Conservation (phyloP, 768 basidiomycete species). For the Boletus edulis region DNA sequence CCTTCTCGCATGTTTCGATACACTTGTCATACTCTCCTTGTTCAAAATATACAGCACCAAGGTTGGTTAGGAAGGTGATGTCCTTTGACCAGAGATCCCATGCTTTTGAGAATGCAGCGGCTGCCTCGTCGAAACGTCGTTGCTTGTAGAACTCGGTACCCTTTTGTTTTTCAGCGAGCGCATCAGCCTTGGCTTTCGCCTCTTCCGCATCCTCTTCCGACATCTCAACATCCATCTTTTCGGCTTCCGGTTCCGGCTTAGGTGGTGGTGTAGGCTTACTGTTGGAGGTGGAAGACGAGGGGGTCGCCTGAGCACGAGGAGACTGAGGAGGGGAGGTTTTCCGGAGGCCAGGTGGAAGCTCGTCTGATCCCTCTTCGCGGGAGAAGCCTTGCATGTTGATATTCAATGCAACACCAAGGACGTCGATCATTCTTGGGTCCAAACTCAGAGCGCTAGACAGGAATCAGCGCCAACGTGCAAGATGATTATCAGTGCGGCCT, state of each 20-base stretch:
- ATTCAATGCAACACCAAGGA: constrained; percentile 89
- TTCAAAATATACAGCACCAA: constrained; percentile 90
- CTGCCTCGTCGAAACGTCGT: constrained; percentile 76
- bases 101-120: constrained; percentile 74
- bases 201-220: constrained; percentile 66
- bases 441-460: constrained; percentile 47
- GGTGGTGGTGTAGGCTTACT: constrained; percentile 39
- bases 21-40: constrained; percentile 87
- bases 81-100: constrained; percentile 96
- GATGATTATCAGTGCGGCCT: constrained; percentile 10
- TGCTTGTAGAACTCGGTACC: constrained; percentile 86
- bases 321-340: constrained; percentile 23
- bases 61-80: constrained; percentile 89
- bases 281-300: constrained; percentile 41
- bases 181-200: constrained; percentile 69
- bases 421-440: constrained; percentile 93
- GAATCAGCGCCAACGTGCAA: constrained; percentile 3
- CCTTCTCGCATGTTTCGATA: constrained; percentile 91
- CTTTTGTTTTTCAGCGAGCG: constrained; percentile 74
- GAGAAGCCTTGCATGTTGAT: constrained; percentile 87
- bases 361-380: constrained; percentile 81
- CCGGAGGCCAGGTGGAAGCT: constrained; percentile 61
- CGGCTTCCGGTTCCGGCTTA: constrained; percentile 34
- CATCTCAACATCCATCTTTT: constrained; percentile 66
- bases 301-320: constrained; percentile 31